phyloP scores from a whole-genome alignment of 805 yeast species.

The Pichia thaimueangensis region DNA sequence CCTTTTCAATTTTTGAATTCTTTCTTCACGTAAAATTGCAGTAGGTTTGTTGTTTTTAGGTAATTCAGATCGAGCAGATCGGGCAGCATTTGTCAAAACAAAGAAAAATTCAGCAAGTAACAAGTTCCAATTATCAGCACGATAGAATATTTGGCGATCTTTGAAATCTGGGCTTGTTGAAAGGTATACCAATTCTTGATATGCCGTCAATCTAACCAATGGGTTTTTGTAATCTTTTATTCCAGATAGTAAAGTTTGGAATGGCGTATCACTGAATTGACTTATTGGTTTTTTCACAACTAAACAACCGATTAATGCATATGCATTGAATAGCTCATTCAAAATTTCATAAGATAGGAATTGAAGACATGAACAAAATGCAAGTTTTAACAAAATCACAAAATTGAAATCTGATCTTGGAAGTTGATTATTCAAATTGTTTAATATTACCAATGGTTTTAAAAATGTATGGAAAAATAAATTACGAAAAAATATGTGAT shows the following conservation, averaged over 20 bases:
- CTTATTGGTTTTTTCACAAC: constrained; percentile 60
- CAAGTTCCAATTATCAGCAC: constrained; percentile 44
- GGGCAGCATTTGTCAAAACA: constrained; percentile 38
- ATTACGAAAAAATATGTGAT: constrained; percentile 35
- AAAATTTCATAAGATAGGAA: constrained; percentile 46
- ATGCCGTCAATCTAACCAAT: constrained; percentile 57
- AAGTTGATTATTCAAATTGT: constrained; percentile 34
- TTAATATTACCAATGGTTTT: constrained; percentile 26
- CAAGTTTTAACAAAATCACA: neutral
- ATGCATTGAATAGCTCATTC: constrained; percentile 55
- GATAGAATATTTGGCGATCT: constrained; percentile 49
- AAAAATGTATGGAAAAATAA: constrained; percentile 35
- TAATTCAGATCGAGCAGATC: constrained; percentile 21
- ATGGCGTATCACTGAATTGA: constrained; percentile 52
- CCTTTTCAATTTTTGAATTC: constrained; percentile 1
- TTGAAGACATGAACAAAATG: constrained; percentile 26
- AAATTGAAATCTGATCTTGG: constrained; percentile 30
- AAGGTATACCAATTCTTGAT: constrained; percentile 66
- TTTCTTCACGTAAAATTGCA: constrained; percentile 3
- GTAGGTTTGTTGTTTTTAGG: constrained; percentile 6
- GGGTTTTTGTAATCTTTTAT: constrained; percentile 42
- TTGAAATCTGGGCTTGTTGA: constrained; percentile 44
- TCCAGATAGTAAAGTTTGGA: constrained; percentile 59
- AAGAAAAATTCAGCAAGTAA: constrained; percentile 55
- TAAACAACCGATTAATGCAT: constrained; percentile 65